Evolutionary conservation across 2,329 filamentous ascomycete species (phyloP).

Genomic region (Fusarium devonianum): DNA sequence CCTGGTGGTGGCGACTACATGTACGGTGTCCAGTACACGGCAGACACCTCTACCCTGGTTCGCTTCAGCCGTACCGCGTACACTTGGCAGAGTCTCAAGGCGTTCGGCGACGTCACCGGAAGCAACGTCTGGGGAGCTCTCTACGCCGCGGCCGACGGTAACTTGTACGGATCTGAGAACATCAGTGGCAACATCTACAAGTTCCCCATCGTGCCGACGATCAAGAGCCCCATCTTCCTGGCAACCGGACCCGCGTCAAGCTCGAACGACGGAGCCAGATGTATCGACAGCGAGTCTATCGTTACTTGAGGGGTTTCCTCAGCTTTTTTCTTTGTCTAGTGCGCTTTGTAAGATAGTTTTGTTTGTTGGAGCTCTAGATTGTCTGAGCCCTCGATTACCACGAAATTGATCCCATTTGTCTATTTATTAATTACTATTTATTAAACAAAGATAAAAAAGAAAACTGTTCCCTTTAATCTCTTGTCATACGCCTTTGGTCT

Average conservation of each 20-base stretch:
- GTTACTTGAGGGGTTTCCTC: too few relatives aligned
- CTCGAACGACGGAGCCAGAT: constrained; percentile 33
- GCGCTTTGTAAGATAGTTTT: too few relatives aligned
- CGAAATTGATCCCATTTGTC: too few relatives aligned
- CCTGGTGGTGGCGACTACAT: constrained; percentile 39
- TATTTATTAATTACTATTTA: too few relatives aligned
- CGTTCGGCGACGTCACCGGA: constrained; percentile 14
- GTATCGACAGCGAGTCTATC: constrained; percentile 31
- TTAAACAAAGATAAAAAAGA: too few relatives aligned
- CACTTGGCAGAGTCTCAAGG: constrained; percentile 26
- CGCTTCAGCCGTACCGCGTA: constrained; percentile 34
- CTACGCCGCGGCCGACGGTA: constrained; percentile 33
- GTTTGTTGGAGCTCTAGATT: too few relatives aligned
- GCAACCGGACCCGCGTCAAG: constrained; percentile 19
- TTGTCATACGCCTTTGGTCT: too few relatives aligned
- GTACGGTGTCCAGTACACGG: constrained; percentile 24
- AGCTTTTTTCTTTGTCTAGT: too few relatives aligned
- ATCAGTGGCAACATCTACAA: constrained; percentile 28
- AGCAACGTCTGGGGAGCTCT: constrained; percentile 32
- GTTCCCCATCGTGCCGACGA: constrained; percentile 29
- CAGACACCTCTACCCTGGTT: constrained; percentile 13
- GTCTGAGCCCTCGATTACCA: too few relatives aligned
- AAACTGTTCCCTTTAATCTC: too few relatives aligned
- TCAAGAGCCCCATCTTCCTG: constrained; percentile 19
- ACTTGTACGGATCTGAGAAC: constrained; percentile 32